phyloP scores from a whole-genome alignment of 495 filamentous ascomycete genomes.

The Viridothelium virens region DNA sequence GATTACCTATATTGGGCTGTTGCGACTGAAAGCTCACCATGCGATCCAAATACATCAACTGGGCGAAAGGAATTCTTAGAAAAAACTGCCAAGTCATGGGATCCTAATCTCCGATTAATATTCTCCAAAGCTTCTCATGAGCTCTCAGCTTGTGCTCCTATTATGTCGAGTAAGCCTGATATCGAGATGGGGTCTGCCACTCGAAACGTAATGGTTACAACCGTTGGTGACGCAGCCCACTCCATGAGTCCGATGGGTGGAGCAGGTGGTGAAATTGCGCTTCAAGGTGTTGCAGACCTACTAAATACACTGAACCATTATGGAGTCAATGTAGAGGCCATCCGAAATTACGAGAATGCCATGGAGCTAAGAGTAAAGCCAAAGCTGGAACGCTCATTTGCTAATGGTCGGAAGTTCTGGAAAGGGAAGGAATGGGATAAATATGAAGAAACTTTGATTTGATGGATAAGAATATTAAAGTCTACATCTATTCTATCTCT shows the following conservation, averaged over 20 bases:
- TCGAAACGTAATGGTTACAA: conserved; percentile 23
- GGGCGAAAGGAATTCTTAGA: background rate
- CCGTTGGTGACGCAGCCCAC: conserved; percentile 32
- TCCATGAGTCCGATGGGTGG: conserved; percentile 26
- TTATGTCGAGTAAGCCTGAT: conserved; percentile 18
- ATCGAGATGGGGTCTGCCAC: conserved; percentile 7
- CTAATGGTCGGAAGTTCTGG: conserved; percentile 15
- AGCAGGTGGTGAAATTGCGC: conserved; percentile 13
- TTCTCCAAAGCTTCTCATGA: conserved; percentile 23
- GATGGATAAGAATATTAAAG: background rate
- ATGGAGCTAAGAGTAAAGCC: conserved; percentile 6
- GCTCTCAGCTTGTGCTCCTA: conserved; percentile 21
- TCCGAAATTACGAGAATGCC: conserved; percentile 7
- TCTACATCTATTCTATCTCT: too few species aligned
- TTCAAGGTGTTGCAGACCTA: conserved; percentile 14
- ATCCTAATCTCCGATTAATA: conserved; percentile 33
- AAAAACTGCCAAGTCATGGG: conserved; percentile 29
- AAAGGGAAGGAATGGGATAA: conserved; percentile 14
- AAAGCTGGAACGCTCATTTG: conserved; percentile 14
- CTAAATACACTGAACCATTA: conserved; percentile 1
- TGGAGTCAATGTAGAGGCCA: conserved; percentile 8
- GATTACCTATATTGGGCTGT: conserved; percentile 8
- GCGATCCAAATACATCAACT: background rate
- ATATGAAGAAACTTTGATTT: background rate
- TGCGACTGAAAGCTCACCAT: background rate